These are phyloP conservation scores for Pythium phragmitis DNA, from an alignment of 352 stramenopile genomes.

Conservation along the genomic window DNA sequence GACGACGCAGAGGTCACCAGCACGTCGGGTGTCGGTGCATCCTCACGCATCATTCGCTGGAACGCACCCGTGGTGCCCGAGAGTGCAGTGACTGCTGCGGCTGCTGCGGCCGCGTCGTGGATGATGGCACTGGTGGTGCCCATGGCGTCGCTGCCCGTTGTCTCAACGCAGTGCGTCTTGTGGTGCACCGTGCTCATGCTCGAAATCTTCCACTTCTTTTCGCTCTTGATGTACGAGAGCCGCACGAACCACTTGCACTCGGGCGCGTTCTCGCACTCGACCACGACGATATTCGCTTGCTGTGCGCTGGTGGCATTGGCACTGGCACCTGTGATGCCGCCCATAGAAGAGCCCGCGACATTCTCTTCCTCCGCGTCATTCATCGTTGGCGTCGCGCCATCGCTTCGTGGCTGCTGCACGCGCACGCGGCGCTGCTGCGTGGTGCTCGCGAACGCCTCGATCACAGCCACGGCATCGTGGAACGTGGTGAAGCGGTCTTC, in stretches of 20 bases:
- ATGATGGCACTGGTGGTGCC: background rate
- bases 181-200: constrained; percentile 68
- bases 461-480: constrained; percentile 55
- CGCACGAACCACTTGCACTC: constrained; percentile 79
- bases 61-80: constrained; percentile 22
- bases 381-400: constrained; percentile 1
- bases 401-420: constrained; percentile 38
- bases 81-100: constrained; percentile 4
- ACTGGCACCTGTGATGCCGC: background rate
- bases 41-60: constrained; percentile 34
- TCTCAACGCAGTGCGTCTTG: constrained; percentile 52
- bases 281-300: constrained; percentile 43
- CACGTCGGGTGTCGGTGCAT: background rate
- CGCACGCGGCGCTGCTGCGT: constrained; percentile 52
- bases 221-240: constrained; percentile 56
- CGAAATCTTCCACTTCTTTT: constrained; percentile 74
- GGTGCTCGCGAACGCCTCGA: constrained; percentile 58
- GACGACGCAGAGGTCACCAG: background rate
- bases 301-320: constrained; percentile 5
- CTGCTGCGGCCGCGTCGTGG: constrained; percentile 12
- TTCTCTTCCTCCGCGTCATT: background rate
- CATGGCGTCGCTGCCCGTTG: background rate
- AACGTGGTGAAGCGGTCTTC: constrained; percentile 63
- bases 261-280: constrained; percentile 66
- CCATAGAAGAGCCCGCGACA: background rate